phyloP scores from a whole-genome alignment of 2,329 filamentous ascomycete genomes.

The Ascochyta lentis region DNA sequence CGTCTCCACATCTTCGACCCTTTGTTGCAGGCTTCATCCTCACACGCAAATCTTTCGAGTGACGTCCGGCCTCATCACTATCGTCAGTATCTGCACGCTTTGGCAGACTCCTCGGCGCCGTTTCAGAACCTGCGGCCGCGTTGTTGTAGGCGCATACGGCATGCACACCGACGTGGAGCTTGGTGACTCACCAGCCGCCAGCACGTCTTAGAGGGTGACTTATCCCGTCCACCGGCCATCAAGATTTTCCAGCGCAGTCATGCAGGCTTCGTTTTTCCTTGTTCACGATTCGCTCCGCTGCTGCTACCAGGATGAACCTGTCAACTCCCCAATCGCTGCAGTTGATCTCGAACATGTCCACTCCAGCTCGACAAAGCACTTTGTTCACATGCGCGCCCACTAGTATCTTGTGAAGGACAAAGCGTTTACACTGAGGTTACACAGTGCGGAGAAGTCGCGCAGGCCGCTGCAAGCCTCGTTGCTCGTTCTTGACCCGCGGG shows the following conservation, averaged over 20 bases:
- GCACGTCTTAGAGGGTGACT: conserved; percentile 8
- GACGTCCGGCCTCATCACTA: conserved; percentile 19
- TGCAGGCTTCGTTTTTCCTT: conserved; percentile 19
- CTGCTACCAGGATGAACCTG: conserved; percentile 8
- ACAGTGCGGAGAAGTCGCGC: conserved; percentile 22
- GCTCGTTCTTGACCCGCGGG: conserved; percentile 18
- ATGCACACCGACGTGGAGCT: conserved; percentile 44
- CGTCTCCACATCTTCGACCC: conserved; percentile 11
- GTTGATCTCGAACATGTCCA: not conserved
- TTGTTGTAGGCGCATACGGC: conserved; percentile 26
- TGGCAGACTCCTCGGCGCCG: conserved; percentile 22
- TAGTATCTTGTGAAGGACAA: conserved; percentile 1
- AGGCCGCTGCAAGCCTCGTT: conserved; percentile 25
- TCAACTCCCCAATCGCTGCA: not conserved
- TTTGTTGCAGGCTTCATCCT: conserved; percentile 15
- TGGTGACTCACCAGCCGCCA: conserved; percentile 41
- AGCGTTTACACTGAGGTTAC: conserved; percentile 16
- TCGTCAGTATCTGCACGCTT: conserved; percentile 31
- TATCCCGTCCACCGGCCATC: conserved; percentile 9
- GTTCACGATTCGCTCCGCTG: conserved; percentile 6
- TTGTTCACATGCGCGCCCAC: conserved; percentile 5
- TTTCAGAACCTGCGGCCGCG: conserved; percentile 42
- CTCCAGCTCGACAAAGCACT: too few species aligned
- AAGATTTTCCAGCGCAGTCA: conserved; percentile 19
- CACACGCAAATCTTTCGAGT: conserved; percentile 17